Percentiles rank a stretch among this genome's conserved stretches.
Conservation (phyloP, 2,329 filamentous ascomycete species). For the Trichoderma sp. region DNA sequence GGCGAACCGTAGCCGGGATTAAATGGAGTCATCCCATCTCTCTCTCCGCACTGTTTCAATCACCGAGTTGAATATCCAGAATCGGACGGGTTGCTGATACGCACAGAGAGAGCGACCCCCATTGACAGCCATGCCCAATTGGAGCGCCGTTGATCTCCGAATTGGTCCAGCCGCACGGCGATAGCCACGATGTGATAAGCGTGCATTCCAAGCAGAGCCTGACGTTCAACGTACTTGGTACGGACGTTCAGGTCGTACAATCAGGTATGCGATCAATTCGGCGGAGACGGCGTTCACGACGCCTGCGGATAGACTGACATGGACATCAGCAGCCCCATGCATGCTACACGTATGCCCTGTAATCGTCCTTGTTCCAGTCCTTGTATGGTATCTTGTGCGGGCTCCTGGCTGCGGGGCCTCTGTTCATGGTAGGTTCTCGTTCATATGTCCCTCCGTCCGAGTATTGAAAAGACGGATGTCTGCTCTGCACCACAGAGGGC, state of each 20-base stretch:
- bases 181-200: background rate
- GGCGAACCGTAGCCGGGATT: background rate
- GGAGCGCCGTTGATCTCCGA: constrained; percentile 9
- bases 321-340: constrained; percentile 2
- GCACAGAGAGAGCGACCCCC: background rate
- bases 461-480: background rate
- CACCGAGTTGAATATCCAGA: background rate
- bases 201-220: background rate
- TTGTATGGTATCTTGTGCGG: background rate
- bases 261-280: background rate
- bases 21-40: background rate
- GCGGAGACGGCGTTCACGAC: constrained; percentile 1
- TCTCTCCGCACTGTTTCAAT: background rate
- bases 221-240: background rate
- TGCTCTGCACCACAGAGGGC: constrained; percentile 7
- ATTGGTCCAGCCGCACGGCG: constrained; percentile 8
- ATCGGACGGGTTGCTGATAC: constrained; percentile 8
- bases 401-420: constrained; percentile 5
- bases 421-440: background rate
- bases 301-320: background rate
- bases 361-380: background rate
- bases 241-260: background rate
- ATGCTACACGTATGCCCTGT: background rate
- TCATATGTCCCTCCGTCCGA: background rate
- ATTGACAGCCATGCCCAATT: constrained; percentile 1